Conservation (phyloP, 192 early-diverging fungal species). For the Coemansia sp. region DNA sequence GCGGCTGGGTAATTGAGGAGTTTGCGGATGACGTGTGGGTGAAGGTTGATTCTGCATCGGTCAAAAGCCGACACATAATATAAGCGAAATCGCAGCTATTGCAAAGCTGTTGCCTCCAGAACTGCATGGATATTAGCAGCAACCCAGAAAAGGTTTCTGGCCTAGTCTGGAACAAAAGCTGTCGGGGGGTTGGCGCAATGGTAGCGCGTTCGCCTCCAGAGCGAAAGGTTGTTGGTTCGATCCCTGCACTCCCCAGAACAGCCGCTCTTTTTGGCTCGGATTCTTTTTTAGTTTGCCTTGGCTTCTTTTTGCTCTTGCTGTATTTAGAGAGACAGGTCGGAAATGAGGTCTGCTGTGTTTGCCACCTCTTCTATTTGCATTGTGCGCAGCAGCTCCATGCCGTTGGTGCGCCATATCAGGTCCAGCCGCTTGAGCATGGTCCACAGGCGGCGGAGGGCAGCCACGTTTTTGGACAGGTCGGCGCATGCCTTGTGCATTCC, state of each 20-base stretch:
- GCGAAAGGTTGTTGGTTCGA: conserved; percentile 52
- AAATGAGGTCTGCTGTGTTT: conserved; percentile 41
- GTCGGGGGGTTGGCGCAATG: conserved; percentile 38
- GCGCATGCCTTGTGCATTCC: background rate
- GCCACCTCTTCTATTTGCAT: conserved; percentile 48
- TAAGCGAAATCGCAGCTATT: too few relatives aligned
- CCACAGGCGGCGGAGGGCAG: conserved; percentile 26
- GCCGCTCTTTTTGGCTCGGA: too few relatives aligned
- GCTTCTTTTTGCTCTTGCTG: background rate
- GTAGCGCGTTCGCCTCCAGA: conserved; percentile 51
- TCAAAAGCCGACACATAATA: too few relatives aligned
- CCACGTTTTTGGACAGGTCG: conserved; percentile 4
- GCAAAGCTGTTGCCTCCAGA: too few relatives aligned
- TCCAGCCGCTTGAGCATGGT: conserved; percentile 29
- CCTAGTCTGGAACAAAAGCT: background rate
- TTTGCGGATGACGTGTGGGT: too few relatives aligned
- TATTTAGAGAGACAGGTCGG: conserved; percentile 18
- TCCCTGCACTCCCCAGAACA: conserved; percentile 37
- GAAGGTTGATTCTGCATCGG: too few relatives aligned
- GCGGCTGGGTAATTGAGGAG: too few relatives aligned
- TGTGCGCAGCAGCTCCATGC: conserved; percentile 29
- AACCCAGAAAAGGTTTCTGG: background rate
- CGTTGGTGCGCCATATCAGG: conserved; percentile 23
- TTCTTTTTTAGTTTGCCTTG: background rate
- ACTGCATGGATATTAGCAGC: too few relatives aligned